Conservation (phyloP, 1,284 basidiomycete species). For the Marasmius sp. region DNA sequence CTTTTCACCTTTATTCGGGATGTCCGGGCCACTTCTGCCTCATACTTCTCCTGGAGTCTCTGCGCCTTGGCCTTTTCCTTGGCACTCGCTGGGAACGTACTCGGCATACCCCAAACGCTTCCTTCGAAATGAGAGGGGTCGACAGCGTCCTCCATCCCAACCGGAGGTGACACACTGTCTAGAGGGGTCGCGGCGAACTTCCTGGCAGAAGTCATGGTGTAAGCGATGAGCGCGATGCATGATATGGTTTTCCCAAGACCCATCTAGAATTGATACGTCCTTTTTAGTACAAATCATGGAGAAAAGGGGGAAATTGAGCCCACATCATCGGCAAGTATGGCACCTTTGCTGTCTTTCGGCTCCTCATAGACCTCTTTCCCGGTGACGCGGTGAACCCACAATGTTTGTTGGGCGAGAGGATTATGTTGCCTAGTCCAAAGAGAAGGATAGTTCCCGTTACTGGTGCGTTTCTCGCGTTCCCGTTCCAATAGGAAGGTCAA, state of each 20-base stretch:
- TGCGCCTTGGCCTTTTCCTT: constrained; percentile 66
- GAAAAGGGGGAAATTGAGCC: constrained; percentile 31
- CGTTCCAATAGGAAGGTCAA: constrained; percentile 95
- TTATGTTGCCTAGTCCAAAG: constrained; percentile 73
- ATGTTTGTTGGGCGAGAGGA: constrained; percentile 43
- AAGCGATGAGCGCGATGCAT: constrained; percentile 87
- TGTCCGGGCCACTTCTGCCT: constrained; percentile 66
- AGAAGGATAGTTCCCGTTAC: constrained; percentile 62
- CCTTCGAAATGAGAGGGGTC: constrained; percentile 72
- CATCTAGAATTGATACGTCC: constrained; percentile 60
- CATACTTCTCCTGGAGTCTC: constrained; percentile 64
- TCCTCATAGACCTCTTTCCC: constrained; percentile 68
- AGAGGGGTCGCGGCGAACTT: constrained; percentile 66
- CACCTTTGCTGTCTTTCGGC: constrained; percentile 81
- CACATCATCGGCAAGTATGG: constrained; percentile 93
- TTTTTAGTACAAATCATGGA: constrained; percentile 13
- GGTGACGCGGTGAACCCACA: constrained; percentile 87
- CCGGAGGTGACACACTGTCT: constrained; percentile 40
- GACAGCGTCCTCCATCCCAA: constrained; percentile 39
- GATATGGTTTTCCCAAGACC: constrained; percentile 98
- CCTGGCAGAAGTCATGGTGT: constrained; percentile 74
- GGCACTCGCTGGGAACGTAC: constrained; percentile 34
- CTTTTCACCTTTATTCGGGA: constrained; percentile 79
- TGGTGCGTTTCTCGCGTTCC: constrained; percentile 68
- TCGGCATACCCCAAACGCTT: constrained; percentile 83